These are phyloP conservation scores for Sanghuangporus weigelae DNA, from an alignment of 1,284 basidiomycete species.

Conservation along the genomic window DNA sequence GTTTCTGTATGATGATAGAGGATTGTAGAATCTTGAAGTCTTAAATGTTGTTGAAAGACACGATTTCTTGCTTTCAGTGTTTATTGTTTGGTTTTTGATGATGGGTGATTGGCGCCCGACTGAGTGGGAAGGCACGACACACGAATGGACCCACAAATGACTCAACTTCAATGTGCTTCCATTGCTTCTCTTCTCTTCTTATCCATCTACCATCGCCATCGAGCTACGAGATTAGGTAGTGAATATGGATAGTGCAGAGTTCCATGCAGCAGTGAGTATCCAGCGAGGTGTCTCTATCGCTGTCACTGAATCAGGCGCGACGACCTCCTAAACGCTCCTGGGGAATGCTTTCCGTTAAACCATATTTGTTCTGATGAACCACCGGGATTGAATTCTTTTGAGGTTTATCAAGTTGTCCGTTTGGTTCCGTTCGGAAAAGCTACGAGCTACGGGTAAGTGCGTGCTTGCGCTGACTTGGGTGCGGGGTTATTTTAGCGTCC, in stretches of 20 bases:
- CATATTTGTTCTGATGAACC: neutral
- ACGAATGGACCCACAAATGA: conserved; percentile 8
- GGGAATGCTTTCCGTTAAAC: no score
- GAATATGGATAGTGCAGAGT: conserved; percentile 57
- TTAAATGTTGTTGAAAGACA: neutral
- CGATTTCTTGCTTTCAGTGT: neutral
- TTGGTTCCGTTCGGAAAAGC: conserved; percentile 58
- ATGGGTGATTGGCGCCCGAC: neutral
- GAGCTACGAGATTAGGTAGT: neutral
- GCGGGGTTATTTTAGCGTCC: neutral
- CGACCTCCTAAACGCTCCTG: neutral
- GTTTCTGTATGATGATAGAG: neutral
- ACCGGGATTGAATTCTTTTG: neutral
- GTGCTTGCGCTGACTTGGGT: neutral
- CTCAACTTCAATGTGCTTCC: neutral
- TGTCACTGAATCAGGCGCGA: neutral
- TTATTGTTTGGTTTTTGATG: neutral
- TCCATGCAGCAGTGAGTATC: conserved; percentile 51
- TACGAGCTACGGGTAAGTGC: conserved; percentile 58
- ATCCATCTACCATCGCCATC: neutral
- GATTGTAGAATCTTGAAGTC: neutral
- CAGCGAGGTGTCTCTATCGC: neutral
- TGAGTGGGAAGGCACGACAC: neutral
- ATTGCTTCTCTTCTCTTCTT: neutral
- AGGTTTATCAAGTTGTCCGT: conserved; percentile 68